A percentile compares a stretch with the other conserved stretches of the same genome.
Evolutionary conservation across 139 green algal species (phyloP).

Genomic region (Haematococcus lacustris): DNA sequence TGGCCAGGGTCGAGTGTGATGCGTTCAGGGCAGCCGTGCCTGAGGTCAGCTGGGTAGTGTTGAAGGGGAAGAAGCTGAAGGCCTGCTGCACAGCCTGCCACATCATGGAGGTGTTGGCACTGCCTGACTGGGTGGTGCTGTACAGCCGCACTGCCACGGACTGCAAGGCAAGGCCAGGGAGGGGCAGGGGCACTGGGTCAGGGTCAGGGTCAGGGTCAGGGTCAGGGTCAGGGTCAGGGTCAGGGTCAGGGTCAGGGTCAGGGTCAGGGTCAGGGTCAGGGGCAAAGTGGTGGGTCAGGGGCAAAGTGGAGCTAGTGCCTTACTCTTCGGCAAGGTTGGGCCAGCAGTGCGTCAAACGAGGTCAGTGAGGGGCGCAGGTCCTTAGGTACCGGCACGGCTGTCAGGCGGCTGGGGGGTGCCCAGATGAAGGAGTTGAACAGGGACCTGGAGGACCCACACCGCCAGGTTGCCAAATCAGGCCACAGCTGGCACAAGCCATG

Average conservation of each 20-base stretch:
- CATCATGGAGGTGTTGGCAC: background rate
- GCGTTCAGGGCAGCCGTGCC: too few relatives aligned
- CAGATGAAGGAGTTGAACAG: background rate
- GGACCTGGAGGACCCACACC: background rate
- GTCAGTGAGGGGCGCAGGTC: background rate
- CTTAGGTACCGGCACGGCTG: background rate
- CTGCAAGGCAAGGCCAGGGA: background rate
- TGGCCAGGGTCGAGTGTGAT: too few relatives aligned
- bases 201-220: too few relatives aligned
- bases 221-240: too few relatives aligned
- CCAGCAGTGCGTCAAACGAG: background rate
- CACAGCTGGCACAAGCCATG: background rate
- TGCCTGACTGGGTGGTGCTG: background rate
- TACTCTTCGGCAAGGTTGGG: constrained; percentile 4
- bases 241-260: too few relatives aligned
- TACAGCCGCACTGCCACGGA: background rate
- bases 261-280: background rate
- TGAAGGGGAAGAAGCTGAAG: constrained; percentile 4
- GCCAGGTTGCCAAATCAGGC: background rate
- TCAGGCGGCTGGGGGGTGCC: background rate
- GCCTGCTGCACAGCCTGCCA: constrained; percentile 7
- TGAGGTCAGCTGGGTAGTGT: too few relatives aligned
- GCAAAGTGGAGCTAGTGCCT: background rate
- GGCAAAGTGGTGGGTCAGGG: background rate
- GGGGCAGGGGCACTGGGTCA: background rate